Evolutionary conservation across 1,284 basidiomycete species (phyloP).

Genomic region (Sanghuangporus sanghuang): DNA sequence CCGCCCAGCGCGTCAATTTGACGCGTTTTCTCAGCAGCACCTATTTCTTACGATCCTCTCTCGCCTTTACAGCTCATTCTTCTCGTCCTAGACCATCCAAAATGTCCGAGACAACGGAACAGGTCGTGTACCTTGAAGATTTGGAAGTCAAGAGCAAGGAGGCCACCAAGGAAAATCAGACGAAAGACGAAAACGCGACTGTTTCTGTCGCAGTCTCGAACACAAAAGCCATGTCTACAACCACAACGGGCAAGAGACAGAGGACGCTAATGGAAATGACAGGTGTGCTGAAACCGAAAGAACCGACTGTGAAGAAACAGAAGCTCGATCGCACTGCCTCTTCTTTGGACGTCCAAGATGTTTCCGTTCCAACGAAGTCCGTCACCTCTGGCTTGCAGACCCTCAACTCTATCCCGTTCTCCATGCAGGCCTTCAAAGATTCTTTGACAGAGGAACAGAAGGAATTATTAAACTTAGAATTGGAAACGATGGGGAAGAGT

Average conservation of each 20-base stretch:
- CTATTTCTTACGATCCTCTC: not conserved
- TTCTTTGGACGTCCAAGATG: slow-evolving; percentile 5
- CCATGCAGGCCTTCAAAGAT: slow-evolving; percentile 47
- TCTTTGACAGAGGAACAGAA: slow-evolving; percentile 55
- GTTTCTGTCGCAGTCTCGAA: not conserved
- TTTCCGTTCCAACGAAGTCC: not conserved
- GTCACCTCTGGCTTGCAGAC: slow-evolving; percentile 30
- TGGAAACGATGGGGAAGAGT: slow-evolving; percentile 65
- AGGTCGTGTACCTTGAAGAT: slow-evolving; percentile 51
- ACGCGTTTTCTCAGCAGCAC: not conserved
- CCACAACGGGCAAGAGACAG: slow-evolving; percentile 50
- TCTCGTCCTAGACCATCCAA: not conserved
- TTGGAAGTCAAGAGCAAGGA: slow-evolving; percentile 32
- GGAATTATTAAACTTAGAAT: slow-evolving; percentile 58
- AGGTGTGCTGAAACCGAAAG: slow-evolving; percentile 30
- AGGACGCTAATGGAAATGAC: slow-evolving; percentile 63
- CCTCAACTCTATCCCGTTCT: slow-evolving; percentile 69
- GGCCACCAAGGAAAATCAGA: slow-evolving; percentile 12
- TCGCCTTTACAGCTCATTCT: not conserved
- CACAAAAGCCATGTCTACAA: slow-evolving; percentile 18
- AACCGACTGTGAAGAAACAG: slow-evolving; percentile 36
- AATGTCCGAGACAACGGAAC: not conserved
- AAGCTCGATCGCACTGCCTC: slow-evolving; percentile 27
- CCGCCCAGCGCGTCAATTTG: not conserved
- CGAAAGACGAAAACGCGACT: slow-evolving; percentile 14